A percentile compares a stretch with the other conserved stretches of the same genome.
Conservation (phyloP, 2,329 filamentous ascomycete species). For the Arthroderma sp. region DNA sequence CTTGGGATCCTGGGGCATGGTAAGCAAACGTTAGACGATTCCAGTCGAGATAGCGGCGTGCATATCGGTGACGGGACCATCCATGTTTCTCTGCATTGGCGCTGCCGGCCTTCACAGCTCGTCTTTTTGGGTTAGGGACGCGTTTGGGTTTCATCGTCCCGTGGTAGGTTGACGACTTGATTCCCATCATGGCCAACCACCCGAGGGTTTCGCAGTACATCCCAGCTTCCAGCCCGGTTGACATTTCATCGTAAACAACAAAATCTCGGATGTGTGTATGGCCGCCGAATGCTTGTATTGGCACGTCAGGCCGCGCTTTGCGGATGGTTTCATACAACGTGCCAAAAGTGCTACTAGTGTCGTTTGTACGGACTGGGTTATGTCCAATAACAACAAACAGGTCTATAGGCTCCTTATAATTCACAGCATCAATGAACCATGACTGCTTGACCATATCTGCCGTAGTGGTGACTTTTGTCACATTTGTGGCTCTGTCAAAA, state of each 20-base stretch:
- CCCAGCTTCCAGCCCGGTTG: constrained; percentile 49
- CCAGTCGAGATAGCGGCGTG: constrained; percentile 54
- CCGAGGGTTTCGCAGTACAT: constrained; percentile 57
- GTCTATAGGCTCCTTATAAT: constrained; percentile 44
- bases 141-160: constrained; percentile 29
- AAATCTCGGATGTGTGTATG: constrained; percentile 55
- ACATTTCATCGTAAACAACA: constrained; percentile 47
- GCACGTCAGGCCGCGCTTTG: constrained; percentile 40
- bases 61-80: constrained; percentile 25
- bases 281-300: constrained; percentile 53
- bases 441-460: constrained; percentile 38
- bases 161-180: constrained; percentile 36
- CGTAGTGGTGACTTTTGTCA: constrained; percentile 46
- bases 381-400: constrained; percentile 52
- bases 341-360: constrained; percentile 30
- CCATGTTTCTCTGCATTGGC: neutral
- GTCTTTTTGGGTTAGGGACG: constrained; percentile 31
- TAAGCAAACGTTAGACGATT: constrained; percentile 53
- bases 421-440: constrained; percentile 49
- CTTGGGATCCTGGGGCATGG: constrained; percentile 42
- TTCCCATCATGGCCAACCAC: constrained; percentile 51
- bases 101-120: constrained; percentile 17
- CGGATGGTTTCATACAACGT: constrained; percentile 48
- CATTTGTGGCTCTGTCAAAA: constrained; percentile 46
- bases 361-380: constrained; percentile 41